A percentile compares a stretch with the other conserved stretches of the same genome.
Evolutionary conservation across 352 stramenopile species (phyloP).

Genomic region (Phytopythium boreale): DNA sequence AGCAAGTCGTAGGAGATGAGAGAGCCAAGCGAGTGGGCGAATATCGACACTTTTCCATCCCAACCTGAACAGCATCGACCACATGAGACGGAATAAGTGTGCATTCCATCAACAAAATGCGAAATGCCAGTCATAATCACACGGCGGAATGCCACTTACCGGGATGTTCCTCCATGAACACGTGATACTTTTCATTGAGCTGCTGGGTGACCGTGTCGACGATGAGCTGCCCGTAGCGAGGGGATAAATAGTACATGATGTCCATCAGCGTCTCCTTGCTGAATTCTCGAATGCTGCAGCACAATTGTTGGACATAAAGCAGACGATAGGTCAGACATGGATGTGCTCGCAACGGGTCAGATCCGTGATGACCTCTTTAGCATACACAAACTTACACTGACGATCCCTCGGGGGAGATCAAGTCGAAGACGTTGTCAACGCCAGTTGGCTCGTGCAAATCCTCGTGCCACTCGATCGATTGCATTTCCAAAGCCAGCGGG

Average conservation of each 20-base stretch:
- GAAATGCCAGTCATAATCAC: no score
- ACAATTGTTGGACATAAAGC: neutral
- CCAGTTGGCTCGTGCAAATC: conserved; percentile 83
- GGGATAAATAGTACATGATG: conserved; percentile 92
- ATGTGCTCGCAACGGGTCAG: neutral
- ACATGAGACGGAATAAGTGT: neutral
- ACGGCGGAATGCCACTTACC: conserved; percentile 14
- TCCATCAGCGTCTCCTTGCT: conserved; percentile 95
- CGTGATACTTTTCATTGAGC: conserved; percentile 87
- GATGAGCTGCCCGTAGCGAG: conserved; percentile 89
- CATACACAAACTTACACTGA: conserved; percentile 37
- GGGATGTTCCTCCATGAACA: conserved; percentile 88
- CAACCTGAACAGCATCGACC: conserved; percentile 38
- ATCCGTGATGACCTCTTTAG: no score
- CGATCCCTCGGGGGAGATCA: conserved; percentile 77
- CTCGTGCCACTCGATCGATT: conserved; percentile 90
- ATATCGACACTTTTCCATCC: conserved; percentile 88
- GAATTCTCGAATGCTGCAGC: conserved; percentile 83
- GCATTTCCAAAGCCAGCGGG: conserved; percentile 79
- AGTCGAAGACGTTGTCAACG: conserved; percentile 80
- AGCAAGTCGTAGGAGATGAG: conserved; percentile 93
- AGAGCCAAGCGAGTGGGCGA: conserved; percentile 87
- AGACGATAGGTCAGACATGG: conserved; percentile 1
- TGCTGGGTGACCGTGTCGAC: conserved; percentile 88
- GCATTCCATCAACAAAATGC: neutral